Evolutionary conservation across 176 grass and related monocot species (phyloP).

Genomic region (Aegilops speltoides): DNA sequence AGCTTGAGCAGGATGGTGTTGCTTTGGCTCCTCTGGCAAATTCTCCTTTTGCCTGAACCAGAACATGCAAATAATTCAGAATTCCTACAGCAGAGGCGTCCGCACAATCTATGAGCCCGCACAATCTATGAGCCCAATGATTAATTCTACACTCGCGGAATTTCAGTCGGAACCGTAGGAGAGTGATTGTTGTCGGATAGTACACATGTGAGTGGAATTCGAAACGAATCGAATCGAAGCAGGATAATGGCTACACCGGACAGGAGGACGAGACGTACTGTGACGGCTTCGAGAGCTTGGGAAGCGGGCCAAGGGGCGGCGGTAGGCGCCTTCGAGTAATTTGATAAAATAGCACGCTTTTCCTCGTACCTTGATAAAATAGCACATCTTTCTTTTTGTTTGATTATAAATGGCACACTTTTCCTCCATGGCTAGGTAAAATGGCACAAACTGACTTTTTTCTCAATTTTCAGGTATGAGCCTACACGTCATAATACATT

Average conservation of each 20-base stretch:
- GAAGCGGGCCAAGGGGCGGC: neutral
- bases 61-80: neutral
- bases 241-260: too few species aligned
- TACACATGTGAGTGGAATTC: neutral
- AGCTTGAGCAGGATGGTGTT: neutral
- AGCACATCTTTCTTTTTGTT: too few species aligned
- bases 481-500: too few species aligned
- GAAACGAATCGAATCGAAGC: neutral
- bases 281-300: neutral
- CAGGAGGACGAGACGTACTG: neutral
- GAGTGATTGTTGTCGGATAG: neutral
- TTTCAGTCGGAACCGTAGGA: neutral
- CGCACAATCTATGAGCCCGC: neutral
- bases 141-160: neutral
- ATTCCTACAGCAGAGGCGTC: neutral
- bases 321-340: neutral
- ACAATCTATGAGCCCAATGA: too few species aligned
- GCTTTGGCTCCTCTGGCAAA: neutral
- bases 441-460: too few species aligned
- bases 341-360: too few species aligned
- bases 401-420: too few species aligned
- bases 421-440: too few species aligned
- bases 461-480: too few species aligned
- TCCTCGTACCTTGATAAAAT: too few species aligned
- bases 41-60: slow-evolving; percentile 1